Percentiles rank a stretch among this genome's conserved stretches.
phyloP scores from a whole-genome alignment of 2,329 filamentous ascomycete genomes.

The Hypoxylon sp. region DNA sequence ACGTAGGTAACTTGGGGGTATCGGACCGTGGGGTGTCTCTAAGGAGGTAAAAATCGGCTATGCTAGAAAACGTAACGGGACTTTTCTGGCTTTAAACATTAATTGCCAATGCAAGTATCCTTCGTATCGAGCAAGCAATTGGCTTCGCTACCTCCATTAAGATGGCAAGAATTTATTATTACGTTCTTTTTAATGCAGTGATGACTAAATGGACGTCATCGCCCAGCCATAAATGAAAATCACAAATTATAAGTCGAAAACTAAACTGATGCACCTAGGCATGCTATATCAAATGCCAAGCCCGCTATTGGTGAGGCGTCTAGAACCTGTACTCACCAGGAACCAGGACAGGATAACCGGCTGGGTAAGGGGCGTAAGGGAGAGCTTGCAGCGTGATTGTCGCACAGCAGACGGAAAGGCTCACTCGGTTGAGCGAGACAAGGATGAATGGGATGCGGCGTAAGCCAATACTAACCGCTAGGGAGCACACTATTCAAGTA shows the following conservation, averaged over 20 bases:
- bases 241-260: slow-evolving; percentile 2
- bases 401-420: slow-evolving; percentile 25
- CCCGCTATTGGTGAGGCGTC: slow-evolving; percentile 15
- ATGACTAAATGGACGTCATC: slow-evolving; percentile 29
- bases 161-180: slow-evolving; percentile 15
- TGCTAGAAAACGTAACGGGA: slow-evolving; percentile 22
- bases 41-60: slow-evolving; percentile 7
- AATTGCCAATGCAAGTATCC: neutral
- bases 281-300: slow-evolving; percentile 7
- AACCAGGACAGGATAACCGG: slow-evolving; percentile 29
- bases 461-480: slow-evolving; percentile 14
- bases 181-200: slow-evolving; percentile 12
- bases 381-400: slow-evolving; percentile 35
- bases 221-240: neutral
- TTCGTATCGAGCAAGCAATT: slow-evolving; percentile 2
- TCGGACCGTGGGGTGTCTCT: slow-evolving; percentile 31
- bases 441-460: slow-evolving; percentile 18
- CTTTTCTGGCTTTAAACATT: neutral
- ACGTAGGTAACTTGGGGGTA: slow-evolving; percentile 37
- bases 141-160: slow-evolving; percentile 5
- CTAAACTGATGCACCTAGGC: neutral
- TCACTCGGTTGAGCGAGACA: slow-evolving; percentile 12
- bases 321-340: slow-evolving; percentile 33
- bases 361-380: slow-evolving; percentile 29
- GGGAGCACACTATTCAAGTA: slow-evolving; percentile 1